Percentiles rank a stretch among this genome's conserved stretches.
These are phyloP conservation scores for Suillus bovinus DNA, from an alignment of 768 basidiomycete genomes.

Conservation along the genomic window DNA sequence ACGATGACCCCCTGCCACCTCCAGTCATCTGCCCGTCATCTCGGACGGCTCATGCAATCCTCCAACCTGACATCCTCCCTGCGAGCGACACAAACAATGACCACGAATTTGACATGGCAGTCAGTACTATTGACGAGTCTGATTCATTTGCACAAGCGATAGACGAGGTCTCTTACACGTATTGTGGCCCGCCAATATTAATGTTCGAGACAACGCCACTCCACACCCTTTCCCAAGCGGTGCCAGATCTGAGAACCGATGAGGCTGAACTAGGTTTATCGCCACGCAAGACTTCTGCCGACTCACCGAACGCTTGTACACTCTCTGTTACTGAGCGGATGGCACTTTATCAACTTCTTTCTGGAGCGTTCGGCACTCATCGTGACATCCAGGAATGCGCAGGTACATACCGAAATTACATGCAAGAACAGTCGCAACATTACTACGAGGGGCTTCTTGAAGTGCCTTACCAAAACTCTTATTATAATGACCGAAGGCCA, in stretches of 20 bases:
- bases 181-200: conserved; percentile 25
- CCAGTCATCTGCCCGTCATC: conserved; percentile 13
- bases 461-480: conserved; percentile 17
- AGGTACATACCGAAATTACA: conserved; percentile 52
- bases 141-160: conserved; percentile 29
- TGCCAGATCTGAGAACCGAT: conserved; percentile 5
- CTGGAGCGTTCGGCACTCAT: conserved; percentile 47
- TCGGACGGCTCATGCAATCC: conserved; percentile 21
- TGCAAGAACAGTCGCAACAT: conserved; percentile 46
- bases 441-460: conserved; percentile 47
- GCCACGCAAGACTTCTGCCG: background rate
- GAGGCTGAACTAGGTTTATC: conserved; percentile 6
- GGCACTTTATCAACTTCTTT: conserved; percentile 52
- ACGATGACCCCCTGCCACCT: conserved; percentile 5
- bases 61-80: conserved; percentile 9
- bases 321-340: conserved; percentile 48
- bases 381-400: conserved; percentile 49
- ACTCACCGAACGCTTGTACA: conserved; percentile 11
- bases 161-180: conserved; percentile 31
- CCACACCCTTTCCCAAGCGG: conserved; percentile 5
- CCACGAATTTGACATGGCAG: conserved; percentile 17
- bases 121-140: conserved; percentile 26
- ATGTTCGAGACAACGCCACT: conserved; percentile 22
- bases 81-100: conserved; percentile 11
- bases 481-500: conserved; percentile 4